Base-by-base conservation (phyloP, 306 rosid genomes). In the Pyrus bretschneideri region DNA sequence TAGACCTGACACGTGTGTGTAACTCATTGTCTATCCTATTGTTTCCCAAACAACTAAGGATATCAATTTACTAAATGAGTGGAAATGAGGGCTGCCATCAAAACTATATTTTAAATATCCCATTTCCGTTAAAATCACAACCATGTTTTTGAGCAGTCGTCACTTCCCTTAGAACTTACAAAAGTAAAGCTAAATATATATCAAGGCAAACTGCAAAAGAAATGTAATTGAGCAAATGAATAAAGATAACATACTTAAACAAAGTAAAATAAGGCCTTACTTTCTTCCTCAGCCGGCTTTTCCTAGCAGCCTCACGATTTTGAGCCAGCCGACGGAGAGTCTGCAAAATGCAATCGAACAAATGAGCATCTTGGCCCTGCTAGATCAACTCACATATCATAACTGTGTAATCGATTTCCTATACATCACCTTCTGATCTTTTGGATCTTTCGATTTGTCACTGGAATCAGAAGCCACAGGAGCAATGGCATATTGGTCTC, bases 271-370 rank as follows among this genome's bases (percentile, higher is more conserved):
- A 12, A 15, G 58, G 40, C 57, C 85, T 51, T 88, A 95, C 99
- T 81, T 95, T 95, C 82, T 95, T 95, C 80, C 97, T 86, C 90
- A 95, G 74, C 42, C 99, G 91, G 74, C 99, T 95, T 89, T 95
- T 95, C 68, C 99, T 88, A 6, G 99, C 99, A 21, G 99, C 99
- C 88, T 95, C 99, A 30, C 99, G 95, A 87, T 95, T 95, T 77
- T 95, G 99, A 76, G 99, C 97, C 35, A 95, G 96, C 88, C 99
- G 85, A 11, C 99, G 96, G 49, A 90, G 97, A 77, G 88, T 89
- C 99, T 95, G 87, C 87, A 86, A 80, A 52, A 67, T 15, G 29
- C 21, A 81, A 81, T 64, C 27, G 19, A 76, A 54, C 15, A 71
- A 76, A 31, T 54, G 7, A 67, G 76, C 72, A 83, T 65, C 58